Percentiles rank a stretch among this genome's conserved stretches.
These are phyloP conservation scores for Tephrocybe rancida DNA, from an alignment of 768 basidiomycete genomes.

Conservation along the genomic window DNA sequence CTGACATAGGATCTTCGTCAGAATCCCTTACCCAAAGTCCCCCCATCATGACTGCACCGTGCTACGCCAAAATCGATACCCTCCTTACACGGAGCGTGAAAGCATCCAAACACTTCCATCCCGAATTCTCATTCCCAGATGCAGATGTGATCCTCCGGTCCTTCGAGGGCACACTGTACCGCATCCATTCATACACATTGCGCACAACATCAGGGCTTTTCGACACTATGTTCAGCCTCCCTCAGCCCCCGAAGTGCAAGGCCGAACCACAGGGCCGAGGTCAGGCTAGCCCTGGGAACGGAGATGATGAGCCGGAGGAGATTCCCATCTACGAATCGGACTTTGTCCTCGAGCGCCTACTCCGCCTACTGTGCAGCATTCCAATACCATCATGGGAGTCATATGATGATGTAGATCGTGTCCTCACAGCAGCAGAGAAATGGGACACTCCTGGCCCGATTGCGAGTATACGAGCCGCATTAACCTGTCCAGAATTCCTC, in stretches of 20 bases:
- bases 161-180: slow-evolving; percentile 53
- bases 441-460: slow-evolving; percentile 70
- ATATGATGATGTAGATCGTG: slow-evolving; percentile 53
- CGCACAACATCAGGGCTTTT: slow-evolving; percentile 64
- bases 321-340: slow-evolving; percentile 45
- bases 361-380: slow-evolving; percentile 61
- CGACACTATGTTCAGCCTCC: slow-evolving; percentile 61
- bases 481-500: slow-evolving; percentile 50
- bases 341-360: slow-evolving; percentile 51
- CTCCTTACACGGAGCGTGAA: background rate
- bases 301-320: slow-evolving; percentile 17
- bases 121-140: slow-evolving; percentile 32
- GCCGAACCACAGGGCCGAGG: slow-evolving; percentile 4
- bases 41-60: slow-evolving; percentile 20
- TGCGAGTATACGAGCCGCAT: slow-evolving; percentile 54
- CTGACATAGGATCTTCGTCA: slow-evolving; percentile 7
- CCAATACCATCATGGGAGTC: slow-evolving; percentile 48
- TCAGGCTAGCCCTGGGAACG: background rate
- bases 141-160: slow-evolving; percentile 41
- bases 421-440: slow-evolving; percentile 66
- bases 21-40: slow-evolving; percentile 10
- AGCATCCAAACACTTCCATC: slow-evolving; percentile 27
- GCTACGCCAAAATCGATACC: slow-evolving; percentile 14
- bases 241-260: slow-evolving; percentile 34
- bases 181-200: slow-evolving; percentile 57